phyloP scores from a whole-genome alignment of 2,329 filamentous ascomycete genomes.

The Aspergillus aculeatinus region DNA sequence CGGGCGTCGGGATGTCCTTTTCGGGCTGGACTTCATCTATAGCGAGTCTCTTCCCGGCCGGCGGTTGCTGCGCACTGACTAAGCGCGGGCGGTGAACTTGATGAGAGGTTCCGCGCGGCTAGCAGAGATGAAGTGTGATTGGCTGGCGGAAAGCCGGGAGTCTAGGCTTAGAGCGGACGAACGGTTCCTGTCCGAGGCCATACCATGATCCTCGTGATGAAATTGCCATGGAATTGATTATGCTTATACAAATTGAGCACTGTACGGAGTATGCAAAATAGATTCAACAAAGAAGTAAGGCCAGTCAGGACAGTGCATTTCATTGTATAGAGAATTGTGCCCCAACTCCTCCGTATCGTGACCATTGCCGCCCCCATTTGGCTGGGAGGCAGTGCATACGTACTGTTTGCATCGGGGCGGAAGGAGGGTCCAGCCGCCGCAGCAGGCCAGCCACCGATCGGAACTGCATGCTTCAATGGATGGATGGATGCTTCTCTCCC shows the following conservation, averaged over 20 bases:
- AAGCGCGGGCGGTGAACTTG: neutral
- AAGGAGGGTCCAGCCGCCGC: neutral
- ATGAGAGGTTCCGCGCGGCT: conserved; percentile 11
- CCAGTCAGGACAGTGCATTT: too few species aligned
- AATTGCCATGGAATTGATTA: too few species aligned
- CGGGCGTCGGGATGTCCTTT: neutral
- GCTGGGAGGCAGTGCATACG: neutral
- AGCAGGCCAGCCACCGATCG: neutral
- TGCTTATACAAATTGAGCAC: too few species aligned
- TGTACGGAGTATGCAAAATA: too few species aligned
- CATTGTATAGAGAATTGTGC: too few species aligned
- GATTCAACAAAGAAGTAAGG: too few species aligned
- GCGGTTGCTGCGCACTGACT: conserved; percentile 2
- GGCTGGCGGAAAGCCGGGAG: neutral
- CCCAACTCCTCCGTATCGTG: too few species aligned
- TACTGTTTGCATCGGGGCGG: neutral
- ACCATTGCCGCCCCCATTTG: too few species aligned
- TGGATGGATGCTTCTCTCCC: neutral
- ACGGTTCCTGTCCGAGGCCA: neutral
- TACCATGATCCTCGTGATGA: neutral
- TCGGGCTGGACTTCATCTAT: conserved; percentile 6
- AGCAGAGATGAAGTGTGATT: conserved; percentile 5
- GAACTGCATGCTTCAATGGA: neutral
- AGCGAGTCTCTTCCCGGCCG: neutral
- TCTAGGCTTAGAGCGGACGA: neutral